Percentiles rank a stretch among this genome's conserved stretches.
phyloP scores from a whole-genome alignment of 371 early-diverging fungal species.

The Amoeboaphelidium occidentale region DNA sequence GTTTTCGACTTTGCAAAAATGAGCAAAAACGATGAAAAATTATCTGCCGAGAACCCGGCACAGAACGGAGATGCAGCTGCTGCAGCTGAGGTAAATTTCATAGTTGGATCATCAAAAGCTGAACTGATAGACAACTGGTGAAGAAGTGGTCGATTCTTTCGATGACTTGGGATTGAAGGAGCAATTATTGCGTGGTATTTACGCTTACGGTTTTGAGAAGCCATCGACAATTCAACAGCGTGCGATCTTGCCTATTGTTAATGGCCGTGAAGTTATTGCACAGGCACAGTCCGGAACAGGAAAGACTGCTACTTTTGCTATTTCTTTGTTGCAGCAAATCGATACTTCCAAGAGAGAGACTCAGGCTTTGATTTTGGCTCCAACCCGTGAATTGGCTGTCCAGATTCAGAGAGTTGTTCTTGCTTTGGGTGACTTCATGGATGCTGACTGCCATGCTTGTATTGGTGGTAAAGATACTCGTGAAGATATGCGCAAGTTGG shows the following conservation, averaged over 20 bases:
- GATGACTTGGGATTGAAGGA: conserved; percentile 81
- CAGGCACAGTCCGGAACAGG: conserved; percentile 99
- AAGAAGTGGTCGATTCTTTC: conserved; percentile 20
- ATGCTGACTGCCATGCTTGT: conserved; percentile 78
- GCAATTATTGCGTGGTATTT: conserved; percentile 87
- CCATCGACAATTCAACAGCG: conserved; percentile 95
- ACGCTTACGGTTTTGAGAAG: conserved; percentile 68
- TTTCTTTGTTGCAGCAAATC: conserved; percentile 83
- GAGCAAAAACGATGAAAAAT: too few relatives aligned
- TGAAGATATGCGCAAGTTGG: conserved; percentile 74
- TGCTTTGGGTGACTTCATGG: conserved; percentile 81
- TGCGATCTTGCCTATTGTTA: conserved; percentile 81
- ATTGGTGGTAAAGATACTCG: conserved; percentile 87
- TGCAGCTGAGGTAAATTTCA: too few relatives aligned
- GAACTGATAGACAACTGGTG: too few relatives aligned
- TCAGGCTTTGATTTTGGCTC: conserved; percentile 92
- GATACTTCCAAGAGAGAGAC: conserved; percentile 56
- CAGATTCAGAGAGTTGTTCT: conserved; percentile 87
- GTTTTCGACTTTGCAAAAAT: too few relatives aligned
- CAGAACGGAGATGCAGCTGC: too few relatives aligned
- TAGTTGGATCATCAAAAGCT: too few relatives aligned
- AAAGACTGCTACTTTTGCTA: conserved; percentile 99
- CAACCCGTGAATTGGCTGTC: conserved; percentile 96
- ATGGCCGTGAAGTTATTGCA: conserved; percentile 88
- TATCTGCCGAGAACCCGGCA: too few relatives aligned